Evolutionary conservation across 495 filamentous ascomycete genomes (phyloP), one percentile per base, ranked within the genome.

Genomic region (Aspergillus sparsus): DNA sequence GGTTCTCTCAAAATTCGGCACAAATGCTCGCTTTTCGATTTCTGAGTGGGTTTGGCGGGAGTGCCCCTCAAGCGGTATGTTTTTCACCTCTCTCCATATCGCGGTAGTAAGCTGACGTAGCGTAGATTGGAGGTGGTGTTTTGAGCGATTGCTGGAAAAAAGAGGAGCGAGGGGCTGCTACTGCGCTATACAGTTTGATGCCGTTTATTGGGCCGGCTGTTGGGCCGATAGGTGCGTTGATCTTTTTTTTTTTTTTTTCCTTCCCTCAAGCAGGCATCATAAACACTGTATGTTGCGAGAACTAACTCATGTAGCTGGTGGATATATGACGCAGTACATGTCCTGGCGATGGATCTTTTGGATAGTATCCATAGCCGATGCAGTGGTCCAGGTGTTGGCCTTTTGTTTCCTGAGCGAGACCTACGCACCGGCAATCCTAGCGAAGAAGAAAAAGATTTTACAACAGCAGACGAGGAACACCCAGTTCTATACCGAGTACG

Each of bases 21-120:
- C 77, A 83, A 61, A 70, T 86, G 57, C 68, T 86, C 32, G 79
- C 66, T 6, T 84, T 82, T 62, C 80, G 84, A 0, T 84, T 87
- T 58, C 64, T 88, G 1, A 62, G 79, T 2, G 85, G 85, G 0
- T 56, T 84, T 0, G 78, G 77, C 5, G 81, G 78, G 0, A 71
- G 72, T n/a, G 78, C 79, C 6, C 71, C 81, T 0, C 61, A 82
- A 1, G 74, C 77, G 16, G 62, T 78, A 46, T 70, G 77, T 16
- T 70, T 71, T 33, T 65, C 21, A 10, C 16, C 16, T 64, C 49
- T 68, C 68, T 8, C 61, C 65, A 32, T 53, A 62, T 65, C 44
- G 62, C 67, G 8, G 64, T 69, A 49, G 39, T 65, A 7, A 18
- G 31, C 41, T 57, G n/a, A 42, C 4, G 5, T 3, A 18, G 13